These are phyloP conservation scores for Pseudocercospora macadamiae DNA, from an alignment of 2,329 filamentous ascomycete genomes.

Conservation along the genomic window DNA sequence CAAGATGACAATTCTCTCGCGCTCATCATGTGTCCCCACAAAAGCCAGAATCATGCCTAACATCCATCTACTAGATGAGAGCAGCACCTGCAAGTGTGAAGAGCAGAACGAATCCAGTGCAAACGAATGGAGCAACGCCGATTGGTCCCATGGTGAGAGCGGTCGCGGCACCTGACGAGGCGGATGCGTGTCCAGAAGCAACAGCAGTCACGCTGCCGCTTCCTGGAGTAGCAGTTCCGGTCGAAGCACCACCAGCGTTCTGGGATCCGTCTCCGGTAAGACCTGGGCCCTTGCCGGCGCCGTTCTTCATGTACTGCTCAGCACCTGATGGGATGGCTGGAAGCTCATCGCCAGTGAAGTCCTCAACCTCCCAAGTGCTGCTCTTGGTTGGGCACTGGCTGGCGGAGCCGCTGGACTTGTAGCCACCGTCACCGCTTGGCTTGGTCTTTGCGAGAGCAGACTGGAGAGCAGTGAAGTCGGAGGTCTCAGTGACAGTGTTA, in stretches of 20 bases:
- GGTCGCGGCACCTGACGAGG: slow-evolving; percentile 44
- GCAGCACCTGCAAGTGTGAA: slow-evolving; percentile 59
- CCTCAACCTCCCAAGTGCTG: slow-evolving; percentile 59
- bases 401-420: slow-evolving; percentile 57
- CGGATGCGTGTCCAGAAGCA: slow-evolving; percentile 33
- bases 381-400: slow-evolving; percentile 59
- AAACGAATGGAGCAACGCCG: slow-evolving; percentile 54
- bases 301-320: slow-evolving; percentile 59
- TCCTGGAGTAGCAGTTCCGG: slow-evolving; percentile 54
- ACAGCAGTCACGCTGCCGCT: slow-evolving; percentile 51
- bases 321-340: slow-evolving; percentile 61
- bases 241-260: slow-evolving; percentile 55
- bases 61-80: slow-evolving; percentile 34
- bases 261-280: slow-evolving; percentile 60
- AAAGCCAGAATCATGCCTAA: not conserved
- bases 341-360: slow-evolving; percentile 50
- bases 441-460: slow-evolving; percentile 53
- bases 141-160: slow-evolving; percentile 50
- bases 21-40: not conserved
- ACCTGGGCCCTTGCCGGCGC: slow-evolving; percentile 61
- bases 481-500: slow-evolving; percentile 53
- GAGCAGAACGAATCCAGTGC: slow-evolving; percentile 54
- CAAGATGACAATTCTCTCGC: not conserved
- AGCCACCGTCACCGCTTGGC: slow-evolving; percentile 61
- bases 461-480: slow-evolving; percentile 66